phyloP scores from a whole-genome alignment of 106 monocot species.

The Dendrobium chrysotoxum region DNA sequence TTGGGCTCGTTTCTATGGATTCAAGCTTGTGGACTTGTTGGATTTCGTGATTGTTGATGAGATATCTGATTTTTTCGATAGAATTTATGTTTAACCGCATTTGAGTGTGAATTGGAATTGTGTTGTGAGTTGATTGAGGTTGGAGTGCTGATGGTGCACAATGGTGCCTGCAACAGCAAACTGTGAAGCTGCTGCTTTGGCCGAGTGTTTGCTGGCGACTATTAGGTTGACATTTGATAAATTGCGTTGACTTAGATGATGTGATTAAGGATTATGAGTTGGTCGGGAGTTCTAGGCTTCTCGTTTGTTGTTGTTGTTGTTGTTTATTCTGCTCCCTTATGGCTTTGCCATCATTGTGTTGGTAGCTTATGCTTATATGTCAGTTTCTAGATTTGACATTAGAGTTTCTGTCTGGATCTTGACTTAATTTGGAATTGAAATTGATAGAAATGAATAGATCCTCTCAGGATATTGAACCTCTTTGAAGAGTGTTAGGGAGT shows the following conservation, averaged over 20 bases:
- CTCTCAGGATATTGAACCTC: not conserved
- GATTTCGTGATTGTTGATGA: not conserved
- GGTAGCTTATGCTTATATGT: not conserved
- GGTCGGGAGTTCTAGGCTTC: not conserved
- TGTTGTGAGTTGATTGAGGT: not conserved
- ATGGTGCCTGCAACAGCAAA: not conserved
- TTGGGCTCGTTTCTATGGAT: not conserved
- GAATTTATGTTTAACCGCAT: not conserved
- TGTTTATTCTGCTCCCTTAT: not conserved
- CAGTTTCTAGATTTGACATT: not conserved
- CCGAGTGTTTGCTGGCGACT: not conserved
- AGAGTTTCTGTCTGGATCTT: not conserved
- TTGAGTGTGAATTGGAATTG: constrained; percentile 3
- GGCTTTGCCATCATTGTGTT: not conserved
- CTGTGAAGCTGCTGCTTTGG: not conserved
- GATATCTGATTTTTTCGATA: not conserved
- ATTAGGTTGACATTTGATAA: not conserved
- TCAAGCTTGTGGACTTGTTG: not conserved
- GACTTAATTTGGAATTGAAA: not conserved
- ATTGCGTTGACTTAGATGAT: constrained; percentile 1
- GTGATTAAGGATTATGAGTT: not conserved
- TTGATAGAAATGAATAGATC: not conserved
- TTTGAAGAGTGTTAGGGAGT: not conserved
- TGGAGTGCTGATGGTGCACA: not conserved
- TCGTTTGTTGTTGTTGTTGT: not conserved